Conservation (phyloP, 768 basidiomycete species). For the Phlegmacium glaucopus region DNA sequence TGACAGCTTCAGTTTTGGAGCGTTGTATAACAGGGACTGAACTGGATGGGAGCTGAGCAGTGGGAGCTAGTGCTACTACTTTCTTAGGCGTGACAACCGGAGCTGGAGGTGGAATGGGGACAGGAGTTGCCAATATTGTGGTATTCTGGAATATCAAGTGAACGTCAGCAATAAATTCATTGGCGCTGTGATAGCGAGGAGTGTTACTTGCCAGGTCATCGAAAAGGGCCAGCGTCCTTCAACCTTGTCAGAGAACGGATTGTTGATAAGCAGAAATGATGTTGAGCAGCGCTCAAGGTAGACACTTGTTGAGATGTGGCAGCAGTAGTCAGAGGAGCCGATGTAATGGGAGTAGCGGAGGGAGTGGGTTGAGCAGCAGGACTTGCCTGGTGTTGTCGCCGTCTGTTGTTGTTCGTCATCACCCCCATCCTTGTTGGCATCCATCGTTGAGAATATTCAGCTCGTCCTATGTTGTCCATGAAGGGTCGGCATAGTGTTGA, state of each 20-base stretch:
- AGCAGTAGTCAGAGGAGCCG: constrained; percentile 16
- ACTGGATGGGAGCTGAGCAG: constrained; percentile 70
- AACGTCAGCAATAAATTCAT: constrained; percentile 87
- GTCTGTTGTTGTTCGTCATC: no score
- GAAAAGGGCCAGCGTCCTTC: constrained; percentile 80
- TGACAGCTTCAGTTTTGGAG: constrained; percentile 56
- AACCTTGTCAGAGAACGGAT: constrained; percentile 81
- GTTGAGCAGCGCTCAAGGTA: constrained; percentile 65
- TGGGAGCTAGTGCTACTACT: constrained; percentile 35
- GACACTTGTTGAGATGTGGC: constrained; percentile 22
- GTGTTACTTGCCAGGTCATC: constrained; percentile 75
- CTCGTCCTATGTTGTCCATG: no score
- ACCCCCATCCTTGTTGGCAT: no score
- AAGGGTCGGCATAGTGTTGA: no score
- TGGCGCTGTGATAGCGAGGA: constrained; percentile 72
- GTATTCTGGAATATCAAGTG: constrained; percentile 88
- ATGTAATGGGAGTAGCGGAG: constrained; percentile 14
- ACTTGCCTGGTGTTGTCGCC: no score
- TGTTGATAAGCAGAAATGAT: constrained; percentile 74
- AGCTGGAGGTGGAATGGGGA: constrained; percentile 40
- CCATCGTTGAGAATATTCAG: no score
- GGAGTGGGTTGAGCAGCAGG: constrained; percentile 27
- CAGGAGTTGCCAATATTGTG: constrained; percentile 52
- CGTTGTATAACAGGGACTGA: constrained; percentile 83
- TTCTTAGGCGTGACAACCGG: constrained; percentile 41